Conservation (phyloP, 352 stramenopile species). For the Phytophthora tentaculata region DNA sequence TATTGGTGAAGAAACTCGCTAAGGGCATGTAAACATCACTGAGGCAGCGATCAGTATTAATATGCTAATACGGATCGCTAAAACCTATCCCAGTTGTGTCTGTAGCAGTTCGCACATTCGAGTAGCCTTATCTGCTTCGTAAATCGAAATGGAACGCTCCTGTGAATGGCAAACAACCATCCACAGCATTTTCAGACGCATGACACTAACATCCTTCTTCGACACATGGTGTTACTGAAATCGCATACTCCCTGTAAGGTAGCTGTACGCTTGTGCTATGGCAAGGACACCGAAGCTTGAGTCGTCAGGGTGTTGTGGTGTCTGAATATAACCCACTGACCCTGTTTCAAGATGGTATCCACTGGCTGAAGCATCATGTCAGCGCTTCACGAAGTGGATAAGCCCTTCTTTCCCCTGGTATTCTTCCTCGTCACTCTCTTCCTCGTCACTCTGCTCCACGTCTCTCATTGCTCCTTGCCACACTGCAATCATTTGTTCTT, state of each 20-base stretch:
- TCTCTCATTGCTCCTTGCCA: neutral
- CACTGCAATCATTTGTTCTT: neutral
- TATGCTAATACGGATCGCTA: neutral
- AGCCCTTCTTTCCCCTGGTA: too few relatives aligned
- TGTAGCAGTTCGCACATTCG: neutral
- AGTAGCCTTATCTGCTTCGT: neutral
- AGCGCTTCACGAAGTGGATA: neutral
- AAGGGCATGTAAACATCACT: neutral
- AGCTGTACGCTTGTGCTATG: neutral
- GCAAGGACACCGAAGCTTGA: neutral
- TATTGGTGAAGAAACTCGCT: neutral
- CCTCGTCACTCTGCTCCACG: neutral
- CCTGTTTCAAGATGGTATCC: neutral
- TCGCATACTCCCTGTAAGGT: neutral
- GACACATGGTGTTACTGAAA: neutral
- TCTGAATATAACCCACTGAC: neutral
- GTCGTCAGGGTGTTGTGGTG: neutral
- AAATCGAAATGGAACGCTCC: neutral
- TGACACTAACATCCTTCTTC: neutral
- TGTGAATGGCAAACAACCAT: neutral
- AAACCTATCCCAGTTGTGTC: neutral
- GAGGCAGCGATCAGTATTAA: neutral
- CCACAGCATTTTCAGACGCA: neutral
- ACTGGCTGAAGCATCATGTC: neutral
- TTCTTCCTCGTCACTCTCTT: slow-evolving; percentile 2